phyloP scores from a whole-genome alignment of 2,329 filamentous ascomycete species.

The Sarocladiaceae sp. region DNA sequence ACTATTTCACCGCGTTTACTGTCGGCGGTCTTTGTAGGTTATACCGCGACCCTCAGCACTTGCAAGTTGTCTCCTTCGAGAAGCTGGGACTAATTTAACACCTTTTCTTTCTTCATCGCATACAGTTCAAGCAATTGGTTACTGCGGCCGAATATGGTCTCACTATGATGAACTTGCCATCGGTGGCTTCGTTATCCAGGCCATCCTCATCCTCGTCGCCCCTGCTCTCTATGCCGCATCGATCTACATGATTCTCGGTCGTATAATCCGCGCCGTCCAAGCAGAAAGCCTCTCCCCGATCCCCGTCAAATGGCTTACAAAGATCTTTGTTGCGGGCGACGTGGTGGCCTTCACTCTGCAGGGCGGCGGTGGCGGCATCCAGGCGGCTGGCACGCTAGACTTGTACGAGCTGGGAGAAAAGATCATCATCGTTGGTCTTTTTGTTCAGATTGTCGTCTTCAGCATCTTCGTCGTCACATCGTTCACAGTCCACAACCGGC shows the following conservation, averaged over 20 bases:
- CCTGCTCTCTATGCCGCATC: conserved; percentile 42
- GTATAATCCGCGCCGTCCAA: conserved; percentile 33
- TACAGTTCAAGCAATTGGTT: conserved; percentile 40
- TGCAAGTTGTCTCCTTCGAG: background rate
- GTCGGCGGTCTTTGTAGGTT: conserved; percentile 41
- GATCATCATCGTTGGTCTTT: conserved; percentile 44
- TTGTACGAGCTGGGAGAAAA: conserved; percentile 31
- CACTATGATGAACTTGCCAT: conserved; percentile 9
- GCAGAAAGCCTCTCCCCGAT: conserved; percentile 28
- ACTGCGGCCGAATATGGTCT: conserved; percentile 22
- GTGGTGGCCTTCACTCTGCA: conserved; percentile 47
- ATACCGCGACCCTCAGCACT: background rate
- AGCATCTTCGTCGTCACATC: conserved; percentile 43
- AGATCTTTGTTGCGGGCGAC: conserved; percentile 49
- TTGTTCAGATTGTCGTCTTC: conserved; percentile 49
- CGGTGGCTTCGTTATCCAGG: conserved; percentile 32
- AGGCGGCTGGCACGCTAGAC: conserved; percentile 15
- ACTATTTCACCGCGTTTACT: conserved; percentile 44
- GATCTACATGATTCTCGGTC: conserved; percentile 44
- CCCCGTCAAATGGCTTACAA: conserved; percentile 38
- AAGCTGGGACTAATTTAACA: background rate
- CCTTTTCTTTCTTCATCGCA: background rate
- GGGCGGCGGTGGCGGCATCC: conserved; percentile 34
- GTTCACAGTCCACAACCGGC: conserved; percentile 33
- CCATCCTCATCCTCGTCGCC: conserved; percentile 37